Percentiles rank a stretch among this genome's conserved stretches.
Conservation (phyloP, 768 basidiomycete species). For the Phylloporus sp. region DNA sequence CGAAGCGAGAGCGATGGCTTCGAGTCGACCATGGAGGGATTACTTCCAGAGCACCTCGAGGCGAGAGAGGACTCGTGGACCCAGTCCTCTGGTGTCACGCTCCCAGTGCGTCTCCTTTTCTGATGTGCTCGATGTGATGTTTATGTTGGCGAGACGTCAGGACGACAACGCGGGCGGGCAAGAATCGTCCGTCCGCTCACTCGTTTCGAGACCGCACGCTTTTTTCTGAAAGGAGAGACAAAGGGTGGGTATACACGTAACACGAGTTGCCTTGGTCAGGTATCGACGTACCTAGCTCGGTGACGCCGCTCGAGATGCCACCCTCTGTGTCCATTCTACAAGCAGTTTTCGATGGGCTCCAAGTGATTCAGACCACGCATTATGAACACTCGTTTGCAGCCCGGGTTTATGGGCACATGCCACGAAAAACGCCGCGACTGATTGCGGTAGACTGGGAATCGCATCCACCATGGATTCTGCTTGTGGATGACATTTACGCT, state of each 20-base stretch:
- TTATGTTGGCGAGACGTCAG: conserved; percentile 9
- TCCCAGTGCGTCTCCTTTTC: conserved; percentile 11
- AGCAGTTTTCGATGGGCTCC: conserved; percentile 46
- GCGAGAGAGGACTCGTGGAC: conserved; percentile 26
- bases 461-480: conserved; percentile 63
- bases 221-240: conserved; percentile 16
- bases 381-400: conserved; percentile 64
- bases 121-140: background rate
- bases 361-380: conserved; percentile 54
- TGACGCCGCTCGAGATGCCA: conserved; percentile 28
- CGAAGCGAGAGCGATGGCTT: conserved; percentile 23
- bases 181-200: conserved; percentile 37
- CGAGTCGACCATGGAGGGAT: conserved; percentile 30
- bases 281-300: conserved; percentile 4
- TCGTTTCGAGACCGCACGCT: conserved; percentile 36
- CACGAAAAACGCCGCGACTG: conserved; percentile 28
- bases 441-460: conserved; percentile 72
- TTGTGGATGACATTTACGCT: conserved; percentile 66
- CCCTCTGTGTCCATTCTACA: conserved; percentile 24
- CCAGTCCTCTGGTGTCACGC: conserved; percentile 7
- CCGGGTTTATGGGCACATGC: conserved; percentile 46
- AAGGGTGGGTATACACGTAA: conserved; percentile 13
- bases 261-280: background rate
- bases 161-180: conserved; percentile 9
- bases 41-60: conserved; percentile 34